Conservation (phyloP, 73 alveolate genomes). For the Paramecium pentaurelia region DNA sequence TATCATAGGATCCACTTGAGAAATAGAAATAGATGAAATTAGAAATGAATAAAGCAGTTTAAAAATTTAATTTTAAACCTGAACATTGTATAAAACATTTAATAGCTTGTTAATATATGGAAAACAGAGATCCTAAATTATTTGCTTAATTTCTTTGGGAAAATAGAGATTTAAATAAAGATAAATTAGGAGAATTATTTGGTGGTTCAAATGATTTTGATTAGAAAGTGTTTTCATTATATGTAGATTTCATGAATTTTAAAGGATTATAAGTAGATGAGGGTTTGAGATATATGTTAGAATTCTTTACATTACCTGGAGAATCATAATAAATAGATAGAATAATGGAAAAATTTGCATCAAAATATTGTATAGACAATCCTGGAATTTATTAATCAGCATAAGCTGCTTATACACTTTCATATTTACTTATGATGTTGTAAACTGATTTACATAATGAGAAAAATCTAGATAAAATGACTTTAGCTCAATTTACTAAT, state of each 20-base stretch:
- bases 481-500: slow-evolving; percentile 72
- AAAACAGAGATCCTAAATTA: not conserved
- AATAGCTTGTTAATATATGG: slow-evolving; percentile 39
- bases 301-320: slow-evolving; percentile 83
- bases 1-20: slow-evolving; percentile 48
- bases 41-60: slow-evolving; percentile 87
- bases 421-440: slow-evolving; percentile 94
- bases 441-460: slow-evolving; percentile 97
- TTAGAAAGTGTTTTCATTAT: slow-evolving; percentile 82
- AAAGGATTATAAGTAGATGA: slow-evolving; percentile 78
- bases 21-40: slow-evolving; percentile 65
- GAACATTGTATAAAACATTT: slow-evolving; percentile 89
- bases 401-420: slow-evolving; percentile 84
- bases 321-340: slow-evolving; percentile 98
- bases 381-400: slow-evolving; percentile 81
- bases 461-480: slow-evolving; percentile 81
- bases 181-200: slow-evolving; percentile 87
- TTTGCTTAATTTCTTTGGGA: slow-evolving; percentile 55
- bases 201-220: slow-evolving; percentile 90
- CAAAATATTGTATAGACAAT: slow-evolving; percentile 87
- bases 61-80: slow-evolving; percentile 92
- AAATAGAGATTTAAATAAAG: slow-evolving; percentile 67
- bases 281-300: slow-evolving; percentile 72
- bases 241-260: slow-evolving; percentile 84
- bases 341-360: slow-evolving; percentile 94